A percentile compares a stretch with the other conserved stretches of the same genome.
These are phyloP conservation scores for Epichloe sibirici DNA, from an alignment of 2,329 filamentous ascomycete genomes.

Conservation along the genomic window DNA sequence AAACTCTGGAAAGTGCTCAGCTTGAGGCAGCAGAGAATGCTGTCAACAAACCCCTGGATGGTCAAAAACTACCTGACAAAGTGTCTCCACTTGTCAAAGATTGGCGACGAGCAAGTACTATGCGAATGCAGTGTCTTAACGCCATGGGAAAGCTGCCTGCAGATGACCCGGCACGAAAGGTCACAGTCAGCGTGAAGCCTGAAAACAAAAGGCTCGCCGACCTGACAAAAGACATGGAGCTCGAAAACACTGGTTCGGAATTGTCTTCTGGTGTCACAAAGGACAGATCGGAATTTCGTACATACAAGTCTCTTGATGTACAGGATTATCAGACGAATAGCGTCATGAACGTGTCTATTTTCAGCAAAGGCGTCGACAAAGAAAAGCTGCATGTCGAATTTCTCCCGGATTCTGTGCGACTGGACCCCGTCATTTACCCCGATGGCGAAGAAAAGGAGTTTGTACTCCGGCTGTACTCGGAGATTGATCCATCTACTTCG, in stretches of 20 bases:
- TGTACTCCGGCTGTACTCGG: constrained; percentile 50
- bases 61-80: neutral
- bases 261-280: too few species aligned
- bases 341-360: constrained; percentile 27
- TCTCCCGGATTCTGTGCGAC: constrained; percentile 12
- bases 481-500: constrained; percentile 49
- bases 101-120: constrained; percentile 30
- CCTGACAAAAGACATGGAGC: constrained; percentile 3
- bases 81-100: constrained; percentile 7
- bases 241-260: neutral
- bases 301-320: constrained; percentile 11
- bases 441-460: constrained; percentile 48
- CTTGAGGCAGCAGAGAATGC: constrained; percentile 11
- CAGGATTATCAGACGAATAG: constrained; percentile 25
- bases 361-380: constrained; percentile 30
- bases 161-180: constrained; percentile 34
- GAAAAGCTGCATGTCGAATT: constrained; percentile 28
- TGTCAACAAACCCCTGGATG: constrained; percentile 12
- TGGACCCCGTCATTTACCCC: constrained; percentile 22
- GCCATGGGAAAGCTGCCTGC: constrained; percentile 31
- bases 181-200: constrained; percentile 24
- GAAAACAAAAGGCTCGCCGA: constrained; percentile 18
- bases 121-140: constrained; percentile 35
- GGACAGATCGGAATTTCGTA: too few species aligned
- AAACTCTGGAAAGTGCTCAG: constrained; percentile 20